A percentile compares a stretch with the other conserved stretches of the same genome.
phyloP scores from a whole-genome alignment of 2,329 filamentous ascomycete species.

The Exophiala calicioides region DNA sequence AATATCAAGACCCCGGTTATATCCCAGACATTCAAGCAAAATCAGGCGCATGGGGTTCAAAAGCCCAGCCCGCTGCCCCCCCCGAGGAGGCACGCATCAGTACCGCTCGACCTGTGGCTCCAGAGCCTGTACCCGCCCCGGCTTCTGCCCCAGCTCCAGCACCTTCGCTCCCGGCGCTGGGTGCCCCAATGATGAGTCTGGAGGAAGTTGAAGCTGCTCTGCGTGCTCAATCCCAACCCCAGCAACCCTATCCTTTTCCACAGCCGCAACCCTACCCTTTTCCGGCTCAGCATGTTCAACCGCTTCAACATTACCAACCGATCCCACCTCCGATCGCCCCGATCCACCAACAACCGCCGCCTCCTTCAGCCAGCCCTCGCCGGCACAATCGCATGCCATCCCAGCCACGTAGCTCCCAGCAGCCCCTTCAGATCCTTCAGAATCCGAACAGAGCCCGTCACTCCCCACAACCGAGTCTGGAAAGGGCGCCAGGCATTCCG shows the following conservation, averaged over 20 bases:
- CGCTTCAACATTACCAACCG: conserved; percentile 31
- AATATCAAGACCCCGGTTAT: conserved; percentile 79
- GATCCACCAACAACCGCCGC: conserved; percentile 34
- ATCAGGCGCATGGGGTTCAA: conserved; percentile 83
- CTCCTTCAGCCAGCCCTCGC: conserved; percentile 38
- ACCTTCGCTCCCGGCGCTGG: conserved; percentile 1
- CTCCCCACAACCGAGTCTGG: conserved; percentile 40
- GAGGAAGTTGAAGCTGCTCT: conserved; percentile 97
- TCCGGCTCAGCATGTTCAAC: conserved; percentile 22
- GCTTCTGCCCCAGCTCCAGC: conserved; percentile 33
- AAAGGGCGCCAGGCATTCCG: conserved; percentile 29
- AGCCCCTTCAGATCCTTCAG: conserved; percentile 75
- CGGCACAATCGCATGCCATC: conserved; percentile 35
- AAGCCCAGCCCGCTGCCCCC: conserved; percentile 51
- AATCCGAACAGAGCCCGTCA: conserved; percentile 68
- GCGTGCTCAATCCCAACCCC: conserved; percentile 54
- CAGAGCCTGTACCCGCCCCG: conserved; percentile 35
- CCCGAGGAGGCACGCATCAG: conserved; percentile 26
- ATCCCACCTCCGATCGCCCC: conserved; percentile 6
- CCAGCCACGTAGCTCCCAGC: conserved; percentile 35
- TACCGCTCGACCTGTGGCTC: conserved; percentile 29
- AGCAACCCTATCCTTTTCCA: conserved; percentile 32
- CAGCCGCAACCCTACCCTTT: conserved; percentile 36
- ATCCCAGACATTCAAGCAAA: conserved; percentile 90
- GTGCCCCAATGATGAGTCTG: conserved; percentile 73